These are phyloP conservation scores for Boletus vinaceobasis DNA, from an alignment of 768 basidiomycete species.

Conservation along the genomic window DNA sequence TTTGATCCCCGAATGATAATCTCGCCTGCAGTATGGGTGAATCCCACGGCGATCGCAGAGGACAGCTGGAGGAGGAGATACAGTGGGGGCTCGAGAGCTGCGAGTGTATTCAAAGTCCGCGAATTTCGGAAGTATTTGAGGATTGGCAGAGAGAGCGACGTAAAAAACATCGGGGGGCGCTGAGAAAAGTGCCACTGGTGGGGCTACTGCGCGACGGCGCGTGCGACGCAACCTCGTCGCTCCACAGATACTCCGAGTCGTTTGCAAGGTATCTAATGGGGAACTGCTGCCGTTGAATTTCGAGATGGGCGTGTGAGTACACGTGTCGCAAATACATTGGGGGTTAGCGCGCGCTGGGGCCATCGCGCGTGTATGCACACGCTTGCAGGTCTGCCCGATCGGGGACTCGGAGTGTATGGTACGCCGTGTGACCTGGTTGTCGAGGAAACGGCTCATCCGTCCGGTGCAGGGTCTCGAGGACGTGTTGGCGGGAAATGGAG, in stretches of 20 bases:
- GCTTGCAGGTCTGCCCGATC: neutral
- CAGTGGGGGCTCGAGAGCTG: neutral
- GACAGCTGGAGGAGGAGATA: neutral
- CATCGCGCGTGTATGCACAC: constrained; percentile 2
- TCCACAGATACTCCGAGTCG: constrained; percentile 15
- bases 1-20: constrained; percentile 13
- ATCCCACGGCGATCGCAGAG: constrained; percentile 14
- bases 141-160: constrained; percentile 10
- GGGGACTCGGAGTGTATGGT: neutral
- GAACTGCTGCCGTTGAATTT: constrained; percentile 27
- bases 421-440: neutral
- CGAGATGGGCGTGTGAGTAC: constrained; percentile 32
- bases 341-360: constrained; percentile 25
- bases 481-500: neutral
- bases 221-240: constrained; percentile 5
- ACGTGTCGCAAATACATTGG: constrained; percentile 31
- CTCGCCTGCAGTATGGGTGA: neutral
- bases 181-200: no score
- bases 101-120: constrained; percentile 23
- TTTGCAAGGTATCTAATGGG: constrained; percentile 15
- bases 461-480: neutral
- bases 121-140: constrained; percentile 24
- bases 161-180: constrained; percentile 13
- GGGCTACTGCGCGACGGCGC: constrained; percentile 3
- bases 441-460: neutral